phyloP scores from a whole-genome alignment of 176 grass and related monocot genomes.

The Eragrostis curvula region DNA sequence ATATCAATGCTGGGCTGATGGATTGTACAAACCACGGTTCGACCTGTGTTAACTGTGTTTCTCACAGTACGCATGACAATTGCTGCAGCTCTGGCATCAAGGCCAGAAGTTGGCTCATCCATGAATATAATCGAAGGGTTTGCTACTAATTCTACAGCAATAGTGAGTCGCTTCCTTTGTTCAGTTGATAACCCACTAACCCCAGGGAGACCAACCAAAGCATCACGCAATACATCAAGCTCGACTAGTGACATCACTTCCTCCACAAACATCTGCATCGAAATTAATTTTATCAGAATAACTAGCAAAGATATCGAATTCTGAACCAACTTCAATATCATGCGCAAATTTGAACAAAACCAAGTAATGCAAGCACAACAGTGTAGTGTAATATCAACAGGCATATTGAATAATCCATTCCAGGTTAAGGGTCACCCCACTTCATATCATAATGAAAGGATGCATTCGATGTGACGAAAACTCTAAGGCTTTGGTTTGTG shows the following conservation, averaged over 20 bases:
- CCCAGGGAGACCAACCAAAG: conserved; percentile 85
- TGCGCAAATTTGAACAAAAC: background rate
- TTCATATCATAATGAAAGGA: conserved; percentile 8
- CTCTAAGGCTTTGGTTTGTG: background rate
- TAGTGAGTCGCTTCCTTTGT: conserved; percentile 86
- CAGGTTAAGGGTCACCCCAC: background rate
- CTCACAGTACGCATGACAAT: conserved; percentile 92
- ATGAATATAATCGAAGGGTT: conserved; percentile 97
- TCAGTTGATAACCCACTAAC: conserved; percentile 83
- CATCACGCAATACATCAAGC: conserved; percentile 69
- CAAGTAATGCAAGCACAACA: background rate
- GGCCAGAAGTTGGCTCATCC: conserved; percentile 96
- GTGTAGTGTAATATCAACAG: background rate
- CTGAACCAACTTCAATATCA: background rate
- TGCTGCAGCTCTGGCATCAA: conserved; percentile 90
- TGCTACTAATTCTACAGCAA: conserved; percentile 84
- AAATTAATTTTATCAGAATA: conserved; percentile 40
- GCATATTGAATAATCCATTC: conserved; percentile 7
- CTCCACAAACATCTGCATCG: conserved; percentile 76
- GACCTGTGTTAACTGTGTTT: conserved; percentile 92
- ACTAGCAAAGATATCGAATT: conserved; percentile 8
- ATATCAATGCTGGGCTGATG: conserved; percentile 98
- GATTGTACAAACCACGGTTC: conserved; percentile 96
- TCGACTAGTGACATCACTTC: conserved; percentile 92
- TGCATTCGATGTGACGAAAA: background rate